Conservation (phyloP, 257 asterid genomes). For the Thymus quinquecostatus region DNA sequence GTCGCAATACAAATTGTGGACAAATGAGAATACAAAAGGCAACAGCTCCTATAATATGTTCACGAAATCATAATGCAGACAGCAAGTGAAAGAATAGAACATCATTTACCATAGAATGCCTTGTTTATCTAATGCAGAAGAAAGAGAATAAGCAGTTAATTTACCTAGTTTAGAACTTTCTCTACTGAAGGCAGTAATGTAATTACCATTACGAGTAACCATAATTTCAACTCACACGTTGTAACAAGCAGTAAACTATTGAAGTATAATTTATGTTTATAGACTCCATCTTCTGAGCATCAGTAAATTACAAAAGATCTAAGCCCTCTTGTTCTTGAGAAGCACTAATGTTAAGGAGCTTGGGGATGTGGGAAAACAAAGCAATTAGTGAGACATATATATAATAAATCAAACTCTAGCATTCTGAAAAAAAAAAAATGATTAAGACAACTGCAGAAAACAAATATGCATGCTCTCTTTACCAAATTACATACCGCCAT, state of each 20-base stretch:
- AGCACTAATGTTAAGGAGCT: constrained; percentile 15
- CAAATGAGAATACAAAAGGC: neutral
- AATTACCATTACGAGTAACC: neutral
- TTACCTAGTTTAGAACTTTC: neutral
- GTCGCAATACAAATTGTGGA: neutral
- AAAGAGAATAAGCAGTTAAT: neutral
- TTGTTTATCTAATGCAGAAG: too few relatives aligned
- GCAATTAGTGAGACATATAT: neutral
- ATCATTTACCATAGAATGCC: neutral
- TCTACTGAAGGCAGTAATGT: neutral
- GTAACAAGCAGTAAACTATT: constrained; percentile 4
- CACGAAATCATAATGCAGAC: neutral
- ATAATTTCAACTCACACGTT: neutral
- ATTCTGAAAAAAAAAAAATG: neutral
- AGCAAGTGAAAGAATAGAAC: constrained; percentile 10
- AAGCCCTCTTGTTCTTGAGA: neutral
- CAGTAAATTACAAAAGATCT: constrained; percentile 2
- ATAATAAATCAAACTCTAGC: constrained; percentile 18
- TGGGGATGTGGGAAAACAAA: neutral
- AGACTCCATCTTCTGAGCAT: neutral
- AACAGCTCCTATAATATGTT: neutral
- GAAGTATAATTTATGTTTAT: neutral
- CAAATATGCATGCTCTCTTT: neutral
- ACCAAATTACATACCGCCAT: constrained; percentile 34
- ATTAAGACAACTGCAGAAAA: neutral